phyloP scores from a whole-genome alignment of 2,329 filamentous ascomycete genomes.

The Aspergillus oerlinghausenensis region DNA sequence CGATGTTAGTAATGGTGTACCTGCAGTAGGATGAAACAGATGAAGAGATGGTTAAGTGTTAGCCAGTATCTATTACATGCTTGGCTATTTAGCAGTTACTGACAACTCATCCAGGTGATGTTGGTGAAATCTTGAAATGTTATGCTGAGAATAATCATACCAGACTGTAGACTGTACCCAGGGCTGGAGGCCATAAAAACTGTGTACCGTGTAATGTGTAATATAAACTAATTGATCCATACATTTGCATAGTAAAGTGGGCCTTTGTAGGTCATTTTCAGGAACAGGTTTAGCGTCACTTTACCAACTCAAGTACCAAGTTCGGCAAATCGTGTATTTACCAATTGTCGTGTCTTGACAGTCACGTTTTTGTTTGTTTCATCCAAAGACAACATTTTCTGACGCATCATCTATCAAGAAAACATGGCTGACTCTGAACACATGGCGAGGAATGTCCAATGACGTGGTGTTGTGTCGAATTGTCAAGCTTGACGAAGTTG shows the following conservation, averaged over 20 bases:
- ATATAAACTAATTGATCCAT: neutral
- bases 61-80: too few relatives aligned
- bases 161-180: neutral
- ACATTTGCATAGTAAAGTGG: slow-evolving; percentile 7
- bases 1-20: too few relatives aligned
- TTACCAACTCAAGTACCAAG: neutral
- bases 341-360: neutral
- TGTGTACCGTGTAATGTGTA: neutral
- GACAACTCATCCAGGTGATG: neutral
- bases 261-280: slow-evolving; percentile 16
- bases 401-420: neutral
- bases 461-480: neutral
- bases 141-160: neutral
- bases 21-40: too few relatives aligned
- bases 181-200: neutral
- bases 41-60: too few relatives aligned
- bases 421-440: neutral
- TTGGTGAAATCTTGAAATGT: neutral
- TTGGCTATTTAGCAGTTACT: neutral
- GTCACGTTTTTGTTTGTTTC: neutral
- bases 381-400: neutral
- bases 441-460: neutral
- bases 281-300: slow-evolving; percentile 28
- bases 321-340: too few relatives aligned
- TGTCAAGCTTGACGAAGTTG: neutral